These are phyloP conservation scores for Coniferiporia sulphurascens DNA, from an alignment of 1,284 basidiomycete genomes.

Conservation along the genomic window DNA sequence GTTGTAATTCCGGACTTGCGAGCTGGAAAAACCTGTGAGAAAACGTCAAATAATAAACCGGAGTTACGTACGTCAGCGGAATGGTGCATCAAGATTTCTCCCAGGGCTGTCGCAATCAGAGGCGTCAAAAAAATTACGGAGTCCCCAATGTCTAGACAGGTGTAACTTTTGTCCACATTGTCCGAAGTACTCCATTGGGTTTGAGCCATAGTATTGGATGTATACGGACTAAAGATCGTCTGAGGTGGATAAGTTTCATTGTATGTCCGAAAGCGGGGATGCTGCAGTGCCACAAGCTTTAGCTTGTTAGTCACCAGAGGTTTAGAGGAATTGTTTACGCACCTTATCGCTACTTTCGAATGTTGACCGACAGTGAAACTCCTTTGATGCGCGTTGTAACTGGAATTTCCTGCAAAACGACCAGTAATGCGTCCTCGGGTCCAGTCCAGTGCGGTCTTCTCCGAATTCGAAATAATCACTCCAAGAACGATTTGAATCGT, in stretches of 20 bases:
- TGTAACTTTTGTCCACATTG: neutral
- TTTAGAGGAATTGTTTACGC: neutral
- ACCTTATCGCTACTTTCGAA: neutral
- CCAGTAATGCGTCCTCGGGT: slow-evolving; percentile 1
- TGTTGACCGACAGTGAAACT: neutral
- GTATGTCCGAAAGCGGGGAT: neutral
- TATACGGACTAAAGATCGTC: too few species aligned
- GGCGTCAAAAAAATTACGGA: slow-evolving; percentile 6
- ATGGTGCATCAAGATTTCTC: neutral
- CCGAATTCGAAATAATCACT: slow-evolving; percentile 49
- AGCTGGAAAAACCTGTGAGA: slow-evolving; percentile 1
- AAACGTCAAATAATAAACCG: neutral
- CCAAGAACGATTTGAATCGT: slow-evolving; percentile 35
- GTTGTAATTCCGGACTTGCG: slow-evolving; percentile 9
- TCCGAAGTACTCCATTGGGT: neutral
- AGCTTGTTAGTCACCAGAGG: neutral
- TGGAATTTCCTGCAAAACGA: slow-evolving; percentile 3
- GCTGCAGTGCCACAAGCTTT: neutral
- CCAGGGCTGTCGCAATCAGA: neutral
- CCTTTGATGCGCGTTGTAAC: neutral
- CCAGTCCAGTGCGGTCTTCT: slow-evolving; percentile 13
- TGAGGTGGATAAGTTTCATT: neutral
- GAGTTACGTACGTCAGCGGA: neutral
- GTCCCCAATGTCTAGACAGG: neutral
- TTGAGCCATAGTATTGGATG: neutral